These are phyloP conservation scores for Diutina ranongensis DNA, from an alignment of 1,139 yeast species.

Conservation along the genomic window DNA sequence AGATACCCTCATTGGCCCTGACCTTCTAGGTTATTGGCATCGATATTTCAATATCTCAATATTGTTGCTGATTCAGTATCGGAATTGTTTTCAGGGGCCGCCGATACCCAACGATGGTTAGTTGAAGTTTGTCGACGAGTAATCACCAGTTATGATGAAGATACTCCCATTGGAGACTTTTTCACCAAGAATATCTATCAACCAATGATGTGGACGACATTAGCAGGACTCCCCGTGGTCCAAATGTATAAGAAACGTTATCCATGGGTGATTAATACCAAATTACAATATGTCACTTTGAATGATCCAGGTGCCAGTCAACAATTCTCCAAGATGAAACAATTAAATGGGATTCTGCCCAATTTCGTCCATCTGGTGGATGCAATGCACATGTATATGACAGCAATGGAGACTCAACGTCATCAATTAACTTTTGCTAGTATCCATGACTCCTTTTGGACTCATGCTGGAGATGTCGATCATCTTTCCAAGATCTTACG, in stretches of 20 bases:
- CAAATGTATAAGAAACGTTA: conserved; percentile 22
- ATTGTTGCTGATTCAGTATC: conserved; percentile 22
- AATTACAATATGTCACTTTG: conserved; percentile 18
- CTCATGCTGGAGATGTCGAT: conserved; percentile 24
- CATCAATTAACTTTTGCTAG: conserved; percentile 21
- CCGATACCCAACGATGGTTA: conserved; percentile 28
- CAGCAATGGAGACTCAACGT: conserved; percentile 17
- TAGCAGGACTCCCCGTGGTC: conserved; percentile 32
- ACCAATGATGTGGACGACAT: conserved; percentile 35
- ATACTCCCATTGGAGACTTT: conserved; percentile 11
- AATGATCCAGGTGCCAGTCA: conserved; percentile 10
- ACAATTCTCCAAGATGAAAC: conserved; percentile 13
- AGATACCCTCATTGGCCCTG: too few relatives aligned
- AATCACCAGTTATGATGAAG: conserved; percentile 18
- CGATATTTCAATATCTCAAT: conserved; percentile 19
- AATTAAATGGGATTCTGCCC: conserved; percentile 31
- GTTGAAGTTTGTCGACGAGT: conserved; percentile 19
- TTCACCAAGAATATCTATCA: conserved; percentile 12
- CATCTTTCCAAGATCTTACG: conserved; percentile 18
- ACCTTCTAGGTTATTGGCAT: too few relatives aligned
- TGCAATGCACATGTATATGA: conserved; percentile 29
- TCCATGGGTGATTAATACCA: conserved; percentile 13
- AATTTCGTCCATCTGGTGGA: conserved; percentile 36
- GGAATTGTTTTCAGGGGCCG: conserved; percentile 25
- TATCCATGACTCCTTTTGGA: conserved; percentile 38